phyloP scores from a whole-genome alignment of 371 early-diverging fungal species.

The Massospora cicadina region DNA sequence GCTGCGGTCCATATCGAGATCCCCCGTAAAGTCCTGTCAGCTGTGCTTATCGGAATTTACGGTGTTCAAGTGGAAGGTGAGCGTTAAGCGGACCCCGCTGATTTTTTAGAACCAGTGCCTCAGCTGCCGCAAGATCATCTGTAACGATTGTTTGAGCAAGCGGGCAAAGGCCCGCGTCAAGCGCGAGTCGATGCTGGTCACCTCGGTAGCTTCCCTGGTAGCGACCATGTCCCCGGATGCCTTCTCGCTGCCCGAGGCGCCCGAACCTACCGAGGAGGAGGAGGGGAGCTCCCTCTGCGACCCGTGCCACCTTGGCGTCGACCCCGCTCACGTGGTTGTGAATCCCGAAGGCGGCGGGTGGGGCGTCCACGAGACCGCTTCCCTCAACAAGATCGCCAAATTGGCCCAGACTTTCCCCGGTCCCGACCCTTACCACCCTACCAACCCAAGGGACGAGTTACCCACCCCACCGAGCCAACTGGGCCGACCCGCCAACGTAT shows the following conservation, averaged over 20 bases:
- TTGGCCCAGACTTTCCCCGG: too few relatives aligned
- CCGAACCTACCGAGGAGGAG: not conserved
- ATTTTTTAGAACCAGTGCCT: slow-evolving; percentile 1
- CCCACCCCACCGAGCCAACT: too few relatives aligned
- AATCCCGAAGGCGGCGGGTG: slow-evolving; percentile 10
- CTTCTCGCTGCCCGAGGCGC: not conserved
- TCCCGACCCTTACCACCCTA: too few relatives aligned
- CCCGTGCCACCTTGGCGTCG: slow-evolving; percentile 8
- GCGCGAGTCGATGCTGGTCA: not conserved
- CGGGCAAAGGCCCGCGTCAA: not conserved
- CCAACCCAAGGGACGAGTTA: too few relatives aligned
- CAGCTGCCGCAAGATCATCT: slow-evolving; percentile 6
- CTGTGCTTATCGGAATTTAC: slow-evolving; percentile 14
- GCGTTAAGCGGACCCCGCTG: not conserved
- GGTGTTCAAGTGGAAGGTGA: slow-evolving; percentile 17
- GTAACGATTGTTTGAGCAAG: slow-evolving; percentile 9
- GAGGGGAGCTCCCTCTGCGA: slow-evolving; percentile 3
- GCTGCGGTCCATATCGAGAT: not conserved
- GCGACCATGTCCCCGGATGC: not conserved
- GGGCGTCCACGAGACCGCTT: slow-evolving; percentile 3
- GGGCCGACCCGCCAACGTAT: too few relatives aligned
- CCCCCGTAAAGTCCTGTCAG: slow-evolving; percentile 11
- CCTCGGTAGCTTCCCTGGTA: not conserved
- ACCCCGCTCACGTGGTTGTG: slow-evolving; percentile 5
- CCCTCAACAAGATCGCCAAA: not conserved